These are phyloP conservation scores for Hanseniaspora taiwanica DNA, from an alignment of 805 yeast species.

Conservation along the genomic window DNA sequence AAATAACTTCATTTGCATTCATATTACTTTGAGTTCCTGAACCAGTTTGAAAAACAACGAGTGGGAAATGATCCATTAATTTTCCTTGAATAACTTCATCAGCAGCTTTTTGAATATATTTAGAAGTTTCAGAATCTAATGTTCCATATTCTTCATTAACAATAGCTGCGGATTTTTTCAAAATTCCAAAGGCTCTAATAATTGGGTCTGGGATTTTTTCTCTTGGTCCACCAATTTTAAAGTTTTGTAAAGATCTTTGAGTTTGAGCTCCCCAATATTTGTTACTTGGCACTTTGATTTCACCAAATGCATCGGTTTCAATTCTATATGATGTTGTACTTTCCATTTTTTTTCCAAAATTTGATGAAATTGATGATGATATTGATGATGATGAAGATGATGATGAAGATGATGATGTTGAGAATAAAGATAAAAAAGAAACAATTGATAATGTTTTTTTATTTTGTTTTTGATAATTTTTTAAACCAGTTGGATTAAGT, in stretches of 20 bases:
- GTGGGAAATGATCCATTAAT: slow-evolving; percentile 86
- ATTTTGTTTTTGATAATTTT: no score
- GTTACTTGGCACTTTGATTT: slow-evolving; percentile 75
- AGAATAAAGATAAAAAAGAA: no score
- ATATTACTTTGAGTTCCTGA: slow-evolving; percentile 97
- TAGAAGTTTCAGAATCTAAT: slow-evolving; percentile 71
- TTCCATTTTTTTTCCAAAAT: slow-evolving; percentile 2
- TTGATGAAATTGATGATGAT: no score
- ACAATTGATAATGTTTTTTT: no score
- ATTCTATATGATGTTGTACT: slow-evolving; percentile 31
- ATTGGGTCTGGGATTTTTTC: slow-evolving; percentile 89
- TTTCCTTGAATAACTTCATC: slow-evolving; percentile 90
- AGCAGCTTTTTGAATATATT: slow-evolving; percentile 86
- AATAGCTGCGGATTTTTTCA: slow-evolving; percentile 89
- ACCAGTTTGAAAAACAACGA: slow-evolving; percentile 98
- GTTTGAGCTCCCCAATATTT: slow-evolving; percentile 99
- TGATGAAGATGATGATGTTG: no score
- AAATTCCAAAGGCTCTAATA: slow-evolving; percentile 80
- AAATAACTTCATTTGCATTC: slow-evolving; percentile 98
- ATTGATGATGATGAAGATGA: no score
- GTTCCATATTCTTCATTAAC: slow-evolving; percentile 75
- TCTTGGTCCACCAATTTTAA: slow-evolving; percentile 87
- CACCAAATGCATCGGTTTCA: slow-evolving; percentile 95
- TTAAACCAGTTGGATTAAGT: no score
- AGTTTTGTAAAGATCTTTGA: slow-evolving; percentile 82